Evolutionary conservation across 179 eudicot genomes (phyloP), one percentile per base, ranked within the genome.

Genomic region (Nepenthes alata): DNA sequence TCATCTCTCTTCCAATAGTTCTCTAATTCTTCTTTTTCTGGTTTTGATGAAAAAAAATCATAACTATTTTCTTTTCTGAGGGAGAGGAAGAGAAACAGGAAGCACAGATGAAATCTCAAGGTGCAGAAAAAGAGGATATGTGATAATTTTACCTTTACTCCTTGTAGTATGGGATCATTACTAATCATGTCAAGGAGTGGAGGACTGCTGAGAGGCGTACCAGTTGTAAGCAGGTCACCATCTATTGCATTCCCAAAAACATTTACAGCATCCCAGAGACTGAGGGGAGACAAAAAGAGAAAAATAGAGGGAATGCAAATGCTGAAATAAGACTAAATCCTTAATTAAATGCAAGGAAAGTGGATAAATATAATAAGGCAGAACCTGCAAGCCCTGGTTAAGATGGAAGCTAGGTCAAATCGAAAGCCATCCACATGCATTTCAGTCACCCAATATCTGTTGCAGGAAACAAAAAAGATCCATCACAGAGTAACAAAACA

Each of bases 391-490:
- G 88, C 85, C 71, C 98, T 80, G 34, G 96, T 93, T 79, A 93
- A 49, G 67, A 93, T 93, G 64, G 98, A 89, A 73, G 96, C 98
- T 80, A 93, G 89, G 81, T 93, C 98, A 76, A 93, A 93, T 75
- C 98, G 97, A 71, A 93, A 93, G 51, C 98, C 98, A 78, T 93
- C 98, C 47, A 93, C 86, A 65, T 93, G 98, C 93, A 93, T 89
- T 70, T 89, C 98, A 35, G 85, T 85, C 47, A 89, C 98, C 98
- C 98, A 93, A 58, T 86, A 93, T 80, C 98, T 93, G 86, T 74
- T 59, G 68, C 66, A 71, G 55, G 53, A 63, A 54, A 69, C 49
- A 25, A 61, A 7, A 59, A 57, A 0, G 11, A 10, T 14, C 25
- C 25, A 25, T 25, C 25, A 25, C 25, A 25, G 25, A 25, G 25